Conservation (phyloP, 257 asterid genomes). For the Penstemon barbatus region DNA sequence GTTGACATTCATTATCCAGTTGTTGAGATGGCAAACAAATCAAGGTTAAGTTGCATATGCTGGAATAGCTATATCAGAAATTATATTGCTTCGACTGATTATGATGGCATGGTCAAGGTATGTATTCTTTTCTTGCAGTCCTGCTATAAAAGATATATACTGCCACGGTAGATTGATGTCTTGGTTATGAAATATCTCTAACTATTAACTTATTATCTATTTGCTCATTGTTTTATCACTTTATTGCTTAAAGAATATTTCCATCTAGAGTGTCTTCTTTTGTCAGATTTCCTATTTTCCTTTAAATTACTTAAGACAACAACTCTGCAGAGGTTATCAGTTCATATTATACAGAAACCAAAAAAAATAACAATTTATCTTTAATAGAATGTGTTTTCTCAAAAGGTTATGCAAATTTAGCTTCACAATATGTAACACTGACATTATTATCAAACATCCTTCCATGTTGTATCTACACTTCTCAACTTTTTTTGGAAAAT, state of each 20-base stretch:
- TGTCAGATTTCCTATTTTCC: neutral
- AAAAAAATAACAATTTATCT: neutral
- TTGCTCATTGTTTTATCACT: neutral
- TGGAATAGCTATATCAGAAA: constrained; percentile 58
- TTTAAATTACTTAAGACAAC: neutral
- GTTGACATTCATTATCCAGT: constrained; percentile 59
- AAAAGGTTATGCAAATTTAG: neutral
- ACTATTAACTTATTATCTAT: neutral
- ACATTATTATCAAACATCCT: too few relatives aligned
- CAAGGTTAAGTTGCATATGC: constrained; percentile 53
- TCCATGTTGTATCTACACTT: neutral
- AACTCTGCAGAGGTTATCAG: neutral
- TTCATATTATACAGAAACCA: neutral
- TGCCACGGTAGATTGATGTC: neutral
- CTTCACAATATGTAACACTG: neutral
- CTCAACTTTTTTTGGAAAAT: neutral
- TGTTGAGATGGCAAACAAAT: constrained; percentile 44
- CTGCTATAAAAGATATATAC: neutral
- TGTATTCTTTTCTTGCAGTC: neutral
- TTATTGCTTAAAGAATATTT: neutral
- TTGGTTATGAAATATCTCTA: neutral
- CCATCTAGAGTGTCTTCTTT: neutral
- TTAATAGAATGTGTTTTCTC: neutral
- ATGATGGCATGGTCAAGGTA: constrained; percentile 61
- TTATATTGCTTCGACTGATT: constrained; percentile 52